Conservation (phyloP, 306 rosid species). For the Sphenostylis stenocarpa region DNA sequence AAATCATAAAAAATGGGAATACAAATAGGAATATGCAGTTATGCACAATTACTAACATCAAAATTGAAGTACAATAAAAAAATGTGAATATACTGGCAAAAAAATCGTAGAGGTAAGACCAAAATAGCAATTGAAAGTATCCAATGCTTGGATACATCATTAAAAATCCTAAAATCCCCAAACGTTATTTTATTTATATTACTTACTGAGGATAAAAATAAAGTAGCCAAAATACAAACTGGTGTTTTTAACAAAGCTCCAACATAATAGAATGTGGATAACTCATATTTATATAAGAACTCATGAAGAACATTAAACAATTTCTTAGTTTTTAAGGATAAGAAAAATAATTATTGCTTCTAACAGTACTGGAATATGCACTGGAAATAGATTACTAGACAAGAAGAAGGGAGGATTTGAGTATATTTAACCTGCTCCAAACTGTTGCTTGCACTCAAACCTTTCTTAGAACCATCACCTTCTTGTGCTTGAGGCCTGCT, state of each 20-base stretch:
- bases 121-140: neutral
- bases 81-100: slow-evolving; percentile 10
- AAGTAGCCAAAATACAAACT: neutral
- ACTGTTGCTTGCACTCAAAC: slow-evolving; percentile 23
- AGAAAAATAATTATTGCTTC: neutral
- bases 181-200: neutral
- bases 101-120: neutral
- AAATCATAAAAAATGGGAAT: slow-evolving; percentile 16
- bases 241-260: neutral
- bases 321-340: neutral
- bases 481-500: slow-evolving; percentile 22
- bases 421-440: slow-evolving; percentile 36
- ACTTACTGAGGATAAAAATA: neutral
- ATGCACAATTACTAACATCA: neutral
- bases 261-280: slow-evolving; percentile 4
- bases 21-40: neutral
- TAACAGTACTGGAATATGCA: slow-evolving; percentile 11
- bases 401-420: neutral
- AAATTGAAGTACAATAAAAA: neutral
- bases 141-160: neutral
- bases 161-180: neutral
- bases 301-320: neutral
- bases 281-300: slow-evolving; percentile 6
- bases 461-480: slow-evolving; percentile 28
- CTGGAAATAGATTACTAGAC: neutral